These are phyloP conservation scores for Penicillium sp. DNA, from an alignment of 2,329 filamentous ascomycete genomes.

Conservation along the genomic window DNA sequence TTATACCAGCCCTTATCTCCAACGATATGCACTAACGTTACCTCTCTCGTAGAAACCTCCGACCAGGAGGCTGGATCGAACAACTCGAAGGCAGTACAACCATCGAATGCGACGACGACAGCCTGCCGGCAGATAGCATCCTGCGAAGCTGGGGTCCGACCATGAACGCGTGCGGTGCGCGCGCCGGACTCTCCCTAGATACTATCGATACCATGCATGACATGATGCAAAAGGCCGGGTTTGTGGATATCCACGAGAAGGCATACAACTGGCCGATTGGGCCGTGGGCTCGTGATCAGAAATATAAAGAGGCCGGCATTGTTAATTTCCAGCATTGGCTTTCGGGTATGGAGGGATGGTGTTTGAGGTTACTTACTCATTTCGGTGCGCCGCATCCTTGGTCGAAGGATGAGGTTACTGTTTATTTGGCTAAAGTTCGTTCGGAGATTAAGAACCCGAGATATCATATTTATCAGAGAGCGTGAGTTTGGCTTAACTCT, in stretches of 20 bases:
- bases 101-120: neutral
- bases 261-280: slow-evolving; percentile 1
- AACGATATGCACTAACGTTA: neutral
- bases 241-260: slow-evolving; percentile 4
- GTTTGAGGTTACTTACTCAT: slow-evolving; percentile 1
- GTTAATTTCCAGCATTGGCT: slow-evolving; percentile 3
- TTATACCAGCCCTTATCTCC: neutral
- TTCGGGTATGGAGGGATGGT: slow-evolving; percentile 2
- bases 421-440: slow-evolving; percentile 7
- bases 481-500: neutral
- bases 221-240: neutral
- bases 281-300: neutral
- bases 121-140: neutral
- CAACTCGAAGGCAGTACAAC: neutral
- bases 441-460: neutral
- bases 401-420: slow-evolving; percentile 3
- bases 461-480: slow-evolving; percentile 2
- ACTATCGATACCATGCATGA: neutral
- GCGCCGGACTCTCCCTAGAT: neutral
- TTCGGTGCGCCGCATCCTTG: slow-evolving; percentile 5
- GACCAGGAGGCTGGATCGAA: slow-evolving; percentile 6
- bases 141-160: neutral
- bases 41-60: neutral
- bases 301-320: neutral
- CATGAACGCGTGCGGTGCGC: neutral